Evolutionary conservation across 2,329 filamentous ascomycete genomes (phyloP).

Genomic region (Akanthomyces muscarius): DNA sequence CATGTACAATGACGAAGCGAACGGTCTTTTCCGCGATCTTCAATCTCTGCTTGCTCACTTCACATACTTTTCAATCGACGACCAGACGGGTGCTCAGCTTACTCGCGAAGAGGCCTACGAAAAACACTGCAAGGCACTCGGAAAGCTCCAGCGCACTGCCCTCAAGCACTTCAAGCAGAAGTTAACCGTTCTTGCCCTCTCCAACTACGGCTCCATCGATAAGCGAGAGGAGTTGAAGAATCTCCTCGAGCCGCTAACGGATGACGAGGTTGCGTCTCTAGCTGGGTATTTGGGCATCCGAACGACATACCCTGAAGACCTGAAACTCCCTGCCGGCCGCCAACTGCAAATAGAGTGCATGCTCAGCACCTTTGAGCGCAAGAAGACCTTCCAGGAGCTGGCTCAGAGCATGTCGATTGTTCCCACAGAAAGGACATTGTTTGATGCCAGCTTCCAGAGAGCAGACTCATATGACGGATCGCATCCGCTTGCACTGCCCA

Average conservation of each 20-base stretch:
- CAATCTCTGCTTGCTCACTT: constrained; percentile 80
- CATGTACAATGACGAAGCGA: constrained; percentile 69
- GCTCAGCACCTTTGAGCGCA: constrained; percentile 69
- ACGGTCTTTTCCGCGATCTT: constrained; percentile 75
- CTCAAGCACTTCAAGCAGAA: constrained; percentile 85
- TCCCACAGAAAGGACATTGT: constrained; percentile 80
- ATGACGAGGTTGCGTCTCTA: constrained; percentile 68
- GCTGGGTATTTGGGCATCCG: constrained; percentile 71
- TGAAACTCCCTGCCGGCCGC: constrained; percentile 60
- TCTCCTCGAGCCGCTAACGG: constrained; percentile 68
- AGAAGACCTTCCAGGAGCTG: constrained; percentile 76
- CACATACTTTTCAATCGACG: constrained; percentile 82
- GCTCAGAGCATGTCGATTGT: constrained; percentile 67
- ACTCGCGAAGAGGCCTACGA: constrained; percentile 72
- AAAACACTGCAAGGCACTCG: constrained; percentile 70
- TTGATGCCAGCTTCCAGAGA: constrained; percentile 71
- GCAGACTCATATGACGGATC: constrained; percentile 88
- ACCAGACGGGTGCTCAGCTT: constrained; percentile 77
- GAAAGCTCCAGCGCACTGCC: constrained; percentile 72
- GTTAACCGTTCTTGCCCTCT: constrained; percentile 82
- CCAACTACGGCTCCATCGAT: constrained; percentile 87
- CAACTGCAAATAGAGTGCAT: constrained; percentile 67
- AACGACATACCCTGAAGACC: constrained; percentile 72
- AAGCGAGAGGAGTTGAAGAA: constrained; percentile 72
- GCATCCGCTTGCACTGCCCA: constrained; percentile 82